Evolutionary conservation across 2,329 filamentous ascomycete species (phyloP).

Genomic region (Passalora sequoiae): DNA sequence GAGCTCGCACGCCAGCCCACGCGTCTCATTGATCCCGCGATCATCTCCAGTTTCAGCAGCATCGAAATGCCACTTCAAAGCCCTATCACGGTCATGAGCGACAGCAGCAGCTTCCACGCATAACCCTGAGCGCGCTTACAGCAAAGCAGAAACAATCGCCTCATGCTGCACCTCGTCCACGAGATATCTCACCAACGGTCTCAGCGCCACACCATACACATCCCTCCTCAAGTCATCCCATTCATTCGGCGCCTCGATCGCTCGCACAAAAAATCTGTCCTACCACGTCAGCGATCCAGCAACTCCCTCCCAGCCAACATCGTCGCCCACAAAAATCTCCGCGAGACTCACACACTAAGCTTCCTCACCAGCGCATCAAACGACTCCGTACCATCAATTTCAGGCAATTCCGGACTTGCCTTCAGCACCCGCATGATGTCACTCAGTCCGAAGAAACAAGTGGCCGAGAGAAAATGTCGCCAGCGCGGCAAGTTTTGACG

Average conservation of each 20-base stretch:
- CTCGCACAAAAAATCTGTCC: slow-evolving; percentile 57
- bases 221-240: slow-evolving; percentile 71
- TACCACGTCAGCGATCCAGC: slow-evolving; percentile 9
- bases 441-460: no score
- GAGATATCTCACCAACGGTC: slow-evolving; percentile 62
- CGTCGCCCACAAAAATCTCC: slow-evolving; percentile 4
- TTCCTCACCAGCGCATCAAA: slow-evolving; percentile 64
- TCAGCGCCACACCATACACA: slow-evolving; percentile 52
- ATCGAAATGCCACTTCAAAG: slow-evolving; percentile 69
- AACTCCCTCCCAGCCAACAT: slow-evolving; percentile 1
- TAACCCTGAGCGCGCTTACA: slow-evolving; percentile 50
- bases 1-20: slow-evolving; percentile 71
- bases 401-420: slow-evolving; percentile 12
- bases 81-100: no score
- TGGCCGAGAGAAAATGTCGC: no score
- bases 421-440: slow-evolving; percentile 6
- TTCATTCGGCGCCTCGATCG: slow-evolving; percentile 59
- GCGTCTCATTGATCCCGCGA: slow-evolving; percentile 61
- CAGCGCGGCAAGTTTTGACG: slow-evolving; percentile 4
- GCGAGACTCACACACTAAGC: slow-evolving; percentile 52
- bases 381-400: slow-evolving; percentile 54
- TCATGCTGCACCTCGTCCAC: slow-evolving; percentile 60
- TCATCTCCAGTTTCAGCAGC: slow-evolving; percentile 56
- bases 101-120: no score
- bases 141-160: slow-evolving; percentile 64